These are phyloP conservation scores for Verbascum thapsus DNA, from an alignment of 257 asterid species.

Conservation along the genomic window DNA sequence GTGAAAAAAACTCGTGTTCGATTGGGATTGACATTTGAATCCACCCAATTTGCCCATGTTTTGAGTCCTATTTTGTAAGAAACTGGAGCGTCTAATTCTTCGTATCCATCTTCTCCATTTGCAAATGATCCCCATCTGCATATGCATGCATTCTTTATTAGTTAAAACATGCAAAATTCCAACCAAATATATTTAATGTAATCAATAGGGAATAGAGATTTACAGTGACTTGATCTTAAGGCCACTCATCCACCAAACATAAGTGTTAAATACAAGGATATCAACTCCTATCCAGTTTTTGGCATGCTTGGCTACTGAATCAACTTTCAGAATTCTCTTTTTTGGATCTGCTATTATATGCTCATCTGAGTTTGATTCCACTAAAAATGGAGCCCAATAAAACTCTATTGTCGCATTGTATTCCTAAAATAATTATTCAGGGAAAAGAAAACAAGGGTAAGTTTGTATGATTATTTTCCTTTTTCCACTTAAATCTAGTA, in stretches of 20 bases:
- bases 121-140: slow-evolving; percentile 88
- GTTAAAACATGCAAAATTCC: too few relatives aligned
- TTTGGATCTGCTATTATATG: slow-evolving; percentile 61
- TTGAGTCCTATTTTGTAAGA: slow-evolving; percentile 72
- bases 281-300: slow-evolving; percentile 81
- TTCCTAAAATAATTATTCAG: slow-evolving; percentile 34
- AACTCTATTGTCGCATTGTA: slow-evolving; percentile 82
- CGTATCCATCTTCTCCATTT: slow-evolving; percentile 77
- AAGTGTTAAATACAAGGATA: slow-evolving; percentile 80
- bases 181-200: not conserved
- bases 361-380: slow-evolving; percentile 79
- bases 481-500: too few relatives aligned
- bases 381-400: slow-evolving; percentile 88
- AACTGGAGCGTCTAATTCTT: slow-evolving; percentile 62
- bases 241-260: slow-evolving; percentile 97
- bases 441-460: not conserved
- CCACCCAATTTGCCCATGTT: slow-evolving; percentile 98
- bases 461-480: too few relatives aligned
- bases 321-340: slow-evolving; percentile 77
- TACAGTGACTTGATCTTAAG: slow-evolving; percentile 78
- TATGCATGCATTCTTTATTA: not conserved
- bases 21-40: slow-evolving; percentile 70
- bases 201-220: slow-evolving; percentile 26
- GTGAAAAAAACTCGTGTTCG: slow-evolving; percentile 78
- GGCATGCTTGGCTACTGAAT: slow-evolving; percentile 83